phyloP scores from a whole-genome alignment of 495 filamentous ascomycete species.

The Tuber borchii region DNA sequence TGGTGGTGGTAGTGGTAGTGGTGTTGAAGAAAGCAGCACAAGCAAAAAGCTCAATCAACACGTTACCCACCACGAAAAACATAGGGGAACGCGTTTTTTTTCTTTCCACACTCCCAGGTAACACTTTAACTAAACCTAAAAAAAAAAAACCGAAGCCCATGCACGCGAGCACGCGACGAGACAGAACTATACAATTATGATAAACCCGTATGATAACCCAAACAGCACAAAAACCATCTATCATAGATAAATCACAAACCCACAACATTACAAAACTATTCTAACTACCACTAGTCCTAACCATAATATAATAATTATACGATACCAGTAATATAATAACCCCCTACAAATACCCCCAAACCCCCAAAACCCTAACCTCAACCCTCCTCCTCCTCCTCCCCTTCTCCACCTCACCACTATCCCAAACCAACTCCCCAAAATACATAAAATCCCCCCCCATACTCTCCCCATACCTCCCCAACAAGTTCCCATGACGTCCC shows the following conservation, averaged over 20 bases:
- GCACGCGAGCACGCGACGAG: neutral
- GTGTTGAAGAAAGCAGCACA: neutral
- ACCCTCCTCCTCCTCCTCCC: constrained; percentile 11
- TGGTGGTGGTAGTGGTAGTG: neutral
- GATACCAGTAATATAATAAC: neutral
- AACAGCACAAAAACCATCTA: too few relatives aligned
- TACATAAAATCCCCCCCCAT: constrained; percentile 25
- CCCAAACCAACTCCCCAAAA: constrained; percentile 22
- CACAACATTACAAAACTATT: too few relatives aligned
- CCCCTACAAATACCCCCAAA: neutral
- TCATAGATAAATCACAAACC: too few relatives aligned
- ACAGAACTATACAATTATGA: neutral
- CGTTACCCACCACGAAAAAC: neutral
- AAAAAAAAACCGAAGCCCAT: neutral
- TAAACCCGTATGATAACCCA: too few relatives aligned
- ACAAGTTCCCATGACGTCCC: constrained; percentile 11
- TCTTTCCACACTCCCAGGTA: too few relatives aligned
- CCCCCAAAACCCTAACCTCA: constrained; percentile 13
- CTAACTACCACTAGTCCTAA: too few relatives aligned
- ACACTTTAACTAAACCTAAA: neutral
- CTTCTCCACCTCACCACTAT: neutral
- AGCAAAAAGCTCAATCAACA: neutral
- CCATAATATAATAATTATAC: too few relatives aligned
- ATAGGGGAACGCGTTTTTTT: constrained; percentile 1
- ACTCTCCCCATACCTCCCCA: constrained; percentile 23